These are phyloP conservation scores for Dionaea muscipula DNA, from an alignment of 179 eudicot genomes.

Conservation along the genomic window DNA sequence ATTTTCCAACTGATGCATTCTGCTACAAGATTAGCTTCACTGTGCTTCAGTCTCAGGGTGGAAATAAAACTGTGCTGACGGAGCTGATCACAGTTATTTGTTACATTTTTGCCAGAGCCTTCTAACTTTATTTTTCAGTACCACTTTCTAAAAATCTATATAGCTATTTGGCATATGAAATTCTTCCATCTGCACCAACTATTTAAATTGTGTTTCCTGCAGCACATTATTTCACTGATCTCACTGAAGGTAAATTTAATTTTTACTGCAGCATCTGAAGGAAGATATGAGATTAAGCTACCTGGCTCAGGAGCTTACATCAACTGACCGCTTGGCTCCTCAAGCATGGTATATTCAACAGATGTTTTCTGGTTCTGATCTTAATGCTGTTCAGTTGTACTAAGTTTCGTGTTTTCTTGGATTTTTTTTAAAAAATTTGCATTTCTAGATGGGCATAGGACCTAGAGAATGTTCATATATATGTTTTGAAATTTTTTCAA, in stretches of 20 bases:
- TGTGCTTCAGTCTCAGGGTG: too few species aligned
- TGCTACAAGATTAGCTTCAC: too few species aligned
- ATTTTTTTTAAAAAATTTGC: too few species aligned
- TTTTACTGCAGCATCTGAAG: conserved; percentile 64
- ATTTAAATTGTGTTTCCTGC: neutral
- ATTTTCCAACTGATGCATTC: too few species aligned
- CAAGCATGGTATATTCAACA: conserved; percentile 69
- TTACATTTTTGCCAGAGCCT: too few species aligned
- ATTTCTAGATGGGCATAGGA: neutral
- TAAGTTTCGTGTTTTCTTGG: too few species aligned
- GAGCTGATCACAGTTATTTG: too few species aligned
- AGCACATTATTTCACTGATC: neutral
- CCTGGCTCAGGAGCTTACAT: conserved; percentile 88
- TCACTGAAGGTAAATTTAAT: neutral
- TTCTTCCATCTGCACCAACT: too few species aligned
- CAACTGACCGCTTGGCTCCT: conserved; percentile 93
- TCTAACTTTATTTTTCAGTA: neutral
- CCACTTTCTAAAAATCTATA: neutral
- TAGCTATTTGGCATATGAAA: neutral
- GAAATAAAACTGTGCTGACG: too few species aligned
- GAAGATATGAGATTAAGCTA: conserved; percentile 97
- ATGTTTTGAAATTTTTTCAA: too few species aligned
- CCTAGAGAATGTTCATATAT: too few species aligned
- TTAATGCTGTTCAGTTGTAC: neutral
- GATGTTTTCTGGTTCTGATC: neutral